Evolutionary conservation across 73 alveolate genomes (phyloP).

Genomic region (Paramecium octaurelia): DNA sequence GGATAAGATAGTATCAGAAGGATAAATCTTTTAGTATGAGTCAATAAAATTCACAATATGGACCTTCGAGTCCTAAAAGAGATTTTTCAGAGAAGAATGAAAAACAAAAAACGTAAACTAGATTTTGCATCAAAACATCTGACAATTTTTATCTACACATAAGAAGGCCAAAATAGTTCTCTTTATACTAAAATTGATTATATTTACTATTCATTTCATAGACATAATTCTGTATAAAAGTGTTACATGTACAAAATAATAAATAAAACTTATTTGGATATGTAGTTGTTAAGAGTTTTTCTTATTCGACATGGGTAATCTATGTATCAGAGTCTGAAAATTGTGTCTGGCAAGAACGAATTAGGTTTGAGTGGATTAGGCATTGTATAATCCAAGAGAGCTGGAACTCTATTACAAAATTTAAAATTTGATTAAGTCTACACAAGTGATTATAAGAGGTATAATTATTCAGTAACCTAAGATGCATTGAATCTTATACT

Average conservation of each 20-base stretch:
- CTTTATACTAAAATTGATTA: not conserved
- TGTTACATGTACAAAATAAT: not conserved
- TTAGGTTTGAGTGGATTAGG: conserved; percentile 26
- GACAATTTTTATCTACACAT: not conserved
- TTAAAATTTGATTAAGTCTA: conserved; percentile 1
- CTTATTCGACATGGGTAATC: conserved; percentile 25
- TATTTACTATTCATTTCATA: not conserved
- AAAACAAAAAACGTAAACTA: not conserved
- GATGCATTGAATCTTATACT: conserved; percentile 22
- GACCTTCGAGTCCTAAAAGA: not conserved
- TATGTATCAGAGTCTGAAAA: not conserved
- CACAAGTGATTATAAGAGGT: conserved; percentile 5
- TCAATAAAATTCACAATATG: not conserved
- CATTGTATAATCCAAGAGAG: not conserved
- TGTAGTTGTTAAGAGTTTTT: not conserved
- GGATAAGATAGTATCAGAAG: not conserved
- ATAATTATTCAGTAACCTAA: not conserved
- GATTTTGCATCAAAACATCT: not conserved
- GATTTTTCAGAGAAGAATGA: not conserved
- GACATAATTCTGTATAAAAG: not conserved
- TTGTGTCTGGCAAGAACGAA: conserved; percentile 32
- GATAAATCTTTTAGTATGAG: not conserved
- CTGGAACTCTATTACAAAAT: not conserved
- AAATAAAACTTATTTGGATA: not conserved
- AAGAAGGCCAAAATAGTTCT: not conserved